These are phyloP conservation scores for Ogataea zsoltii DNA, from an alignment of 805 yeast genomes.

Conservation along the genomic window DNA sequence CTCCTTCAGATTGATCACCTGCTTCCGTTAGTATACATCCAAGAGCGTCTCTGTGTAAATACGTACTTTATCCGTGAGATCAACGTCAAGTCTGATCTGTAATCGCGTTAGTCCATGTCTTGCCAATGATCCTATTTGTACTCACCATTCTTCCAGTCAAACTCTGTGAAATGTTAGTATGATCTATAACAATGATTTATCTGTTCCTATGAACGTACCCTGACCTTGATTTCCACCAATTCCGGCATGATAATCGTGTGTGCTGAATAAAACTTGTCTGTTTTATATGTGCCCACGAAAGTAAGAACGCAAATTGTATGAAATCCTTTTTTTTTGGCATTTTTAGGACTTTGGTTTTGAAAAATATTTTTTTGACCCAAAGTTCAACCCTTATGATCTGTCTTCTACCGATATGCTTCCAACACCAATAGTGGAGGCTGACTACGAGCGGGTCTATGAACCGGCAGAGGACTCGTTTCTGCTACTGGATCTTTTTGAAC, in stretches of 20 bases:
- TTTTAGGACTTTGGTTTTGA: no score
- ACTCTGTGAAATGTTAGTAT: conserved; percentile 41
- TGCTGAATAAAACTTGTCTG: not conserved
- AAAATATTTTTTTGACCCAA: not conserved
- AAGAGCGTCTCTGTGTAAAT: not conserved
- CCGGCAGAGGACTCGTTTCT: conserved; percentile 94
- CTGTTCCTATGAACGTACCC: conserved; percentile 25
- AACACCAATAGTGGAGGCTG: conserved; percentile 67
- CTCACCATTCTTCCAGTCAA: conserved; percentile 76
- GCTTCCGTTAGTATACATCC: conserved; percentile 33
- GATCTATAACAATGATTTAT: not conserved
- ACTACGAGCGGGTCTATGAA: conserved; percentile 80
- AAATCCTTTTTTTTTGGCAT: not conserved
- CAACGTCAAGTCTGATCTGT: conserved; percentile 71
- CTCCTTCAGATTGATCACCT: conserved; percentile 69
- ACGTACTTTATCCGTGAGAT: conserved; percentile 61
- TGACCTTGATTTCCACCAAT: conserved; percentile 33
- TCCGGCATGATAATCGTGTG: not conserved
- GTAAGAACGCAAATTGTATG: no score
- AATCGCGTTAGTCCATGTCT: not conserved
- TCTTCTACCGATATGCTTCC: conserved; percentile 61
- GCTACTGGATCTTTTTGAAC: conserved; percentile 76
- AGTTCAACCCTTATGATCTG: no score
- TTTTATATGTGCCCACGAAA: no score
- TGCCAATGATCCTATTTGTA: conserved; percentile 3